Conservation (phyloP, 345 rosid genomes). For the Arabis alpina region DNA sequence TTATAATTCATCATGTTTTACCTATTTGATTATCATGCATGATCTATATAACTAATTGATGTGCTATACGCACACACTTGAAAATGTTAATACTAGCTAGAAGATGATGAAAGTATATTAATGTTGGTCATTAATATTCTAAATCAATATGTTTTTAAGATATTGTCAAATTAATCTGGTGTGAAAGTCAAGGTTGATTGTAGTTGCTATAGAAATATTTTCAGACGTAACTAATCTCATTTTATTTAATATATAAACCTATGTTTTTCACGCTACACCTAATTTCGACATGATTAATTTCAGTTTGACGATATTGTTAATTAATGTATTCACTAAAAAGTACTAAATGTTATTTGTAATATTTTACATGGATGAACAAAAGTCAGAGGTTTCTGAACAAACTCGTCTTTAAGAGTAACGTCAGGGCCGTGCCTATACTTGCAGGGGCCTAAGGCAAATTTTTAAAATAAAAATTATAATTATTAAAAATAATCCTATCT, state of each 20-base stretch:
- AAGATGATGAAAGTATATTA: not conserved
- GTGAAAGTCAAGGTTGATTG: slow-evolving; percentile 31
- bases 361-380: slow-evolving; percentile 21
- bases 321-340: slow-evolving; percentile 5
- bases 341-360: not conserved
- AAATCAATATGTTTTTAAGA: slow-evolving; percentile 10
- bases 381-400: slow-evolving; percentile 21
- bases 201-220: slow-evolving; percentile 27
- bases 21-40: slow-evolving; percentile 5
- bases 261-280: slow-evolving; percentile 28
- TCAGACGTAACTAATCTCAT: slow-evolving; percentile 36
- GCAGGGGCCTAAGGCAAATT: too few species aligned
- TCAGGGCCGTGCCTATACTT: too few species aligned
- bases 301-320: slow-evolving; percentile 17
- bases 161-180: slow-evolving; percentile 31
- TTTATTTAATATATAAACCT: not conserved
- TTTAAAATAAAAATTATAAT: too few species aligned
- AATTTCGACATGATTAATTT: slow-evolving; percentile 15
- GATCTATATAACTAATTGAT: not conserved
- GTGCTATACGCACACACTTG: not conserved
- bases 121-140: slow-evolving; percentile 1
- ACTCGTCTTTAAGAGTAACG: not conserved
- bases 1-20: not conserved
- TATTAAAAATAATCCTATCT: too few species aligned
- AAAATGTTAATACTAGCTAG: not conserved